Conservation (phyloP, 2,329 filamentous ascomycete species). For the Cladophialophora chaetospira region DNA sequence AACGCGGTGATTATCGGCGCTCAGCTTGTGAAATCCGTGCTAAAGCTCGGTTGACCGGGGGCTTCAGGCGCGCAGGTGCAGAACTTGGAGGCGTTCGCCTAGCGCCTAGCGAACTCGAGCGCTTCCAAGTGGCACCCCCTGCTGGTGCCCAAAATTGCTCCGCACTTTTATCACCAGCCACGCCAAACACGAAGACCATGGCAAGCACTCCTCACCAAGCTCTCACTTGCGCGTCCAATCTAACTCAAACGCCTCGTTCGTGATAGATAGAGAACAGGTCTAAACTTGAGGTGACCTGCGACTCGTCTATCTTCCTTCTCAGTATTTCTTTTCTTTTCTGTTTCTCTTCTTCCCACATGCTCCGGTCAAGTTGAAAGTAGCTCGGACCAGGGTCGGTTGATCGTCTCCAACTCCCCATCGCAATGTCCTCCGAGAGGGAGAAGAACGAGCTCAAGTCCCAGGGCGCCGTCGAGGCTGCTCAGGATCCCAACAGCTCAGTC, state of each 20-base stretch:
- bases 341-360: constrained; percentile 19
- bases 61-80: not conserved
- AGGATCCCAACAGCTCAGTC: constrained; percentile 68
- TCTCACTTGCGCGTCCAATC: not conserved
- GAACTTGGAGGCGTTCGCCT: not conserved
- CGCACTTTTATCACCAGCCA: constrained; percentile 7
- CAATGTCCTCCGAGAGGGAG: constrained; percentile 25
- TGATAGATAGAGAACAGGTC: not conserved
- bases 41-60: not conserved
- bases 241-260: not conserved
- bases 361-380: constrained; percentile 3
- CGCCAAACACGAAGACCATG: not conserved
- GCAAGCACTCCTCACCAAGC: not conserved
- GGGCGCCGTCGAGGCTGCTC: constrained; percentile 75
- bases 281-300: constrained; percentile 2
- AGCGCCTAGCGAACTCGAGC: not conserved
- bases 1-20: not conserved
- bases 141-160: not conserved
- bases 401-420: constrained; percentile 7
- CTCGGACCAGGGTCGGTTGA: constrained; percentile 15
- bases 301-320: not conserved
- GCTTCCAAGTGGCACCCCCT: not conserved
- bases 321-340: not conserved
- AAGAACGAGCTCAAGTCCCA: constrained; percentile 73
- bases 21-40: constrained; percentile 9